Conservation (phyloP, 2,329 filamentous ascomycete species). For the Lachnellula subtilissima region DNA sequence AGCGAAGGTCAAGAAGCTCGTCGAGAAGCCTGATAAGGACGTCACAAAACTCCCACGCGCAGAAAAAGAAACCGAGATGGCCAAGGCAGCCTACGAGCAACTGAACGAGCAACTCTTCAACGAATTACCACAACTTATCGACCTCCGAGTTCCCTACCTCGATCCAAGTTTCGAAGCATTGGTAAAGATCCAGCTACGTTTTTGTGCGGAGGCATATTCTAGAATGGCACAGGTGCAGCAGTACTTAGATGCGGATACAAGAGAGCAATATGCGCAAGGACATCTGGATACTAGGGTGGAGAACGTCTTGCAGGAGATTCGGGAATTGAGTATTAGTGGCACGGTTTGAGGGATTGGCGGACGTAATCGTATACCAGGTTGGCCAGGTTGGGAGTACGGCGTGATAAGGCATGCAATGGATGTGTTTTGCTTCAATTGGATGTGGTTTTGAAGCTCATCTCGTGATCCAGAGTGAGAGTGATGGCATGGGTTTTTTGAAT, state of each 20-base stretch:
- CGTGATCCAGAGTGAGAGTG: not conserved
- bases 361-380: slow-evolving; percentile 4
- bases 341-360: slow-evolving; percentile 46
- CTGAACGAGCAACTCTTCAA: slow-evolving; percentile 93
- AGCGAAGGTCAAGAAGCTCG: slow-evolving; percentile 92
- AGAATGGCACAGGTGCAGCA: slow-evolving; percentile 99
- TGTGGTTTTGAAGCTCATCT: not conserved
- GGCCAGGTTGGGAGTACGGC: slow-evolving; percentile 16
- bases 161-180: slow-evolving; percentile 96
- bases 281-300: slow-evolving; percentile 89
- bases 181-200: slow-evolving; percentile 96
- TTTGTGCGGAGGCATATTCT: slow-evolving; percentile 96
- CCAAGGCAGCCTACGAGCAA: slow-evolving; percentile 88
- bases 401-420: slow-evolving; percentile 9
- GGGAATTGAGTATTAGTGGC: slow-evolving; percentile 87
- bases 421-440: not conserved
- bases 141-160: slow-evolving; percentile 92
- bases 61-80: slow-evolving; percentile 94
- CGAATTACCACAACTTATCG: slow-evolving; percentile 92
- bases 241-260: slow-evolving; percentile 90
- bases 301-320: slow-evolving; percentile 93
- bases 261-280: slow-evolving; percentile 92
- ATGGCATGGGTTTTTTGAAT: not conserved
- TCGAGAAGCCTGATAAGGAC: slow-evolving; percentile 98
- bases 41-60: slow-evolving; percentile 91